Conservation (phyloP, 2,329 filamentous ascomycete genomes). For the Pestalotiopsis sp. region DNA sequence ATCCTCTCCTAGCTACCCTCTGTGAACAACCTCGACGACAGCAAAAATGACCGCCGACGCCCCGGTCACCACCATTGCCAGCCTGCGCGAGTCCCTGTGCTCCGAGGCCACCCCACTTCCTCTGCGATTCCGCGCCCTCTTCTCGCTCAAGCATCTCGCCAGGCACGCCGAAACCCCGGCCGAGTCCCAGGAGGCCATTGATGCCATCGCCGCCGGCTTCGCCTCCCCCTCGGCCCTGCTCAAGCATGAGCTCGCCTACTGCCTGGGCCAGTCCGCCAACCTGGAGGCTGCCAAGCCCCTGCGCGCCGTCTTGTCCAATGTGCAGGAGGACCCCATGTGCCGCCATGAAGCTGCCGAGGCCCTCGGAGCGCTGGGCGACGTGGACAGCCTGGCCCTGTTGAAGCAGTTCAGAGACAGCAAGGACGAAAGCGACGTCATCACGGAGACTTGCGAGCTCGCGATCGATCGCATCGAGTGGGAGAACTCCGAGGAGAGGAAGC, state of each 20-base stretch:
- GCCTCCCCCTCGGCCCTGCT: constrained; percentile 82
- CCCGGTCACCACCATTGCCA: background rate
- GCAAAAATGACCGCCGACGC: constrained; percentile 7
- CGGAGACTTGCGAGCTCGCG: constrained; percentile 95
- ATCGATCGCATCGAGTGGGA: constrained; percentile 95
- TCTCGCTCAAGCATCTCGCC: constrained; percentile 94
- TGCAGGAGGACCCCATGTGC: constrained; percentile 90
- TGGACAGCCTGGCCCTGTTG: constrained; percentile 73
- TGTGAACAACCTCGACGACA: background rate
- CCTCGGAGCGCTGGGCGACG: constrained; percentile 81
- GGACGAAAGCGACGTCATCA: constrained; percentile 79
- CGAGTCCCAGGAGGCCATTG: constrained; percentile 60
- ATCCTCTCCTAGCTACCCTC: background rate
- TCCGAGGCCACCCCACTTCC: constrained; percentile 83
- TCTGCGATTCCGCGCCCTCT: constrained; percentile 91
- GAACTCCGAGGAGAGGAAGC: constrained; percentile 70
- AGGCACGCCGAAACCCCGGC: constrained; percentile 64
- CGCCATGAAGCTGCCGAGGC: constrained; percentile 96
- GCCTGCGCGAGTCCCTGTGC: constrained; percentile 74
- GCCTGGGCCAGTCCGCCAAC: constrained; percentile 88
- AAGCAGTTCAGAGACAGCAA: constrained; percentile 73
- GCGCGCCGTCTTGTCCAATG: constrained; percentile 73
- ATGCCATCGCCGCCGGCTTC: constrained; percentile 88
- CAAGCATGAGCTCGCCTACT: constrained; percentile 97
- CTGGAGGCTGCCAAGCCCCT: constrained; percentile 73